A percentile compares a stretch with the other conserved stretches of the same genome.
Conservation (phyloP, 805 yeast species). For the Maudiozyma serrabonitensis region DNA sequence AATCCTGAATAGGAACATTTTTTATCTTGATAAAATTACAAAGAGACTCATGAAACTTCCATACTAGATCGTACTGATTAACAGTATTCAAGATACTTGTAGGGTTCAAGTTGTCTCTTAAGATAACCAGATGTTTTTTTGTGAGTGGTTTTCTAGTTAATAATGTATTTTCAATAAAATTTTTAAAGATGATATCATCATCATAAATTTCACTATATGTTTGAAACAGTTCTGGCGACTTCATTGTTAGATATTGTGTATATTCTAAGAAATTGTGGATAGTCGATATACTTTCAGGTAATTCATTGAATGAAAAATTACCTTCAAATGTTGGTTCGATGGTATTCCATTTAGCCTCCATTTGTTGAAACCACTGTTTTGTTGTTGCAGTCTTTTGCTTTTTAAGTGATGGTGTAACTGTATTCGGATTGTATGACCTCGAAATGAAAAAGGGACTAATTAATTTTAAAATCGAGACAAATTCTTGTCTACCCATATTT, state of each 20-base stretch:
- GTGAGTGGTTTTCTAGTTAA: slow-evolving; percentile 18
- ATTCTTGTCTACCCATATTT: slow-evolving; percentile 41
- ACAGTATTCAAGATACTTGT: slow-evolving; percentile 23
- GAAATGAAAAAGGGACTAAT: slow-evolving; percentile 38
- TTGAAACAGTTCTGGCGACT: slow-evolving; percentile 17
- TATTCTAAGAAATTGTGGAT: slow-evolving; percentile 19
- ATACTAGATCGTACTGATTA: slow-evolving; percentile 33
- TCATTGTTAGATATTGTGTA: slow-evolving; percentile 15
- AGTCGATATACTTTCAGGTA: slow-evolving; percentile 16
- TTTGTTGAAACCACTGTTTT: slow-evolving; percentile 23
- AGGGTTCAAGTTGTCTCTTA: slow-evolving; percentile 14
- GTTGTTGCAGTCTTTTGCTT: slow-evolving; percentile 17
- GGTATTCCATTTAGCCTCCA: slow-evolving; percentile 21
- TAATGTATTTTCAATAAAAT: slow-evolving; percentile 21
- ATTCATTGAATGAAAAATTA: slow-evolving; percentile 1
- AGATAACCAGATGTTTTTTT: slow-evolving; percentile 11
- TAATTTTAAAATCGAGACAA: slow-evolving; percentile 31
- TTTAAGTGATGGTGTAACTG: slow-evolving; percentile 19
- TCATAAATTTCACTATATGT: slow-evolving; percentile 20
- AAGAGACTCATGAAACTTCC: slow-evolving; percentile 35
- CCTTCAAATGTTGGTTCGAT: neutral
- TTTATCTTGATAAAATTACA: slow-evolving; percentile 27
- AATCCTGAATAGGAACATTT: slow-evolving; percentile 23
- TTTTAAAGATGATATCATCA: slow-evolving; percentile 19
- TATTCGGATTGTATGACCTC: slow-evolving; percentile 28